phyloP scores from a whole-genome alignment of 352 stramenopile genomes.

The Phytopythium oedochilum region DNA sequence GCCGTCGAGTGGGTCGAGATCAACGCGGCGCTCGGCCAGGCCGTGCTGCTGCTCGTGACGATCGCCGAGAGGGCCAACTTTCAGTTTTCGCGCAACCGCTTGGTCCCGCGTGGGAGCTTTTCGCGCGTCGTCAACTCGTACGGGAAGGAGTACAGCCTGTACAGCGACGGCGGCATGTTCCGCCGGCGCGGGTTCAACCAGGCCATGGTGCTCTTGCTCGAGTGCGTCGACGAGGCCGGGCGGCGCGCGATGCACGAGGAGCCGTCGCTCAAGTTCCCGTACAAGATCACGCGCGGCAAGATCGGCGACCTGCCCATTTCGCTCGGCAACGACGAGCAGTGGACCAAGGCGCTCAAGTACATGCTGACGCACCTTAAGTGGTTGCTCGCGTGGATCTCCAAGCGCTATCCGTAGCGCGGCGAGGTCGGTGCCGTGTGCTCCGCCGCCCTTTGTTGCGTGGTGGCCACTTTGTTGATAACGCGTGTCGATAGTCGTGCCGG shows the following conservation, averaged over 20 bases:
- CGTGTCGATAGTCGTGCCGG: background rate
- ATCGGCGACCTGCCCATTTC: slow-evolving; percentile 88
- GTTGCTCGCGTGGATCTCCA: slow-evolving; percentile 90
- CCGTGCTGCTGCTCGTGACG: slow-evolving; percentile 77
- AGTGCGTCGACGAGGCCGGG: slow-evolving; percentile 86
- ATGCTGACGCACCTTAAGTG: slow-evolving; percentile 92
- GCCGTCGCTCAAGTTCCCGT: slow-evolving; percentile 85
- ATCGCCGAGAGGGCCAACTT: slow-evolving; percentile 81
- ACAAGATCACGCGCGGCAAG: slow-evolving; percentile 88
- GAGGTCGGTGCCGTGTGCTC: background rate
- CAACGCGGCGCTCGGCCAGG: slow-evolving; percentile 84
- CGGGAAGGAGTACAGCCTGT: slow-evolving; percentile 78
- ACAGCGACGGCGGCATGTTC: slow-evolving; percentile 84
- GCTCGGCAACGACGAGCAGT: slow-evolving; percentile 87
- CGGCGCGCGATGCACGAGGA: slow-evolving; percentile 87
- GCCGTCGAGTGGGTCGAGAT: slow-evolving; percentile 90
- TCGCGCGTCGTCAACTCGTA: slow-evolving; percentile 85
- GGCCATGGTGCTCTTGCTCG: slow-evolving; percentile 87
- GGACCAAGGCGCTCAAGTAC: slow-evolving; percentile 91
- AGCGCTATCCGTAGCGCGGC: slow-evolving; percentile 49
- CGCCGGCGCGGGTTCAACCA: slow-evolving; percentile 89
- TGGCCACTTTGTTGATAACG: background rate
- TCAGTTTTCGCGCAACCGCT: slow-evolving; percentile 76
- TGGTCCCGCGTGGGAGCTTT: slow-evolving; percentile 82
- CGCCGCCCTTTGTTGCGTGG: too few relatives aligned